These are phyloP conservation scores for Thelonectria discophora DNA, from an alignment of 2,329 filamentous ascomycete genomes.

Conservation along the genomic window DNA sequence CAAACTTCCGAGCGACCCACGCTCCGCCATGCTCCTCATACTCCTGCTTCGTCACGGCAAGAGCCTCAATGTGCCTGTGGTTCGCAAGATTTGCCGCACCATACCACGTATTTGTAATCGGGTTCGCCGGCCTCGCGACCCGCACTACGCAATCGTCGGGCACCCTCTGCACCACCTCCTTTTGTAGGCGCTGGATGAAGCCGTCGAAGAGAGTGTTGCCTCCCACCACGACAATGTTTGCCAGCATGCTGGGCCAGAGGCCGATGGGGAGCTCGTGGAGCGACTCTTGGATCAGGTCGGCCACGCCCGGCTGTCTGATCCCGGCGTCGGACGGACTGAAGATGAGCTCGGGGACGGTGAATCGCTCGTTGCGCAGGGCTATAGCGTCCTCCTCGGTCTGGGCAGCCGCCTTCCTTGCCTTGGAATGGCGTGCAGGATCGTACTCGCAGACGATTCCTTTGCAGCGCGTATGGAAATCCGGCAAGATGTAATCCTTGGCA, in stretches of 20 bases:
- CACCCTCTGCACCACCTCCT: conserved; percentile 75
- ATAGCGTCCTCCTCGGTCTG: conserved; percentile 76
- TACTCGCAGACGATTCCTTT: conserved; percentile 80
- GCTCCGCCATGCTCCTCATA: conserved; percentile 86
- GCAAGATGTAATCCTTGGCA: conserved; percentile 90
- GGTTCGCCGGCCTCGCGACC: conserved; percentile 74
- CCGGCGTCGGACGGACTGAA: conserved; percentile 89
- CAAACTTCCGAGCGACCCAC: conserved; percentile 80
- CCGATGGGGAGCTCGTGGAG: conserved; percentile 79
- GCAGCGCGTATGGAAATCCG: conserved; percentile 72
- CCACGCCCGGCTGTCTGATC: conserved; percentile 82
- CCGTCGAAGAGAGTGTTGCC: conserved; percentile 84
- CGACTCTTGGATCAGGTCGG: conserved; percentile 83
- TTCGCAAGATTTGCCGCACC: conserved; percentile 82
- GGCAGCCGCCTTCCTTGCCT: conserved; percentile 56
- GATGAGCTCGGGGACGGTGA: conserved; percentile 86
- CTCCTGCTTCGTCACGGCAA: conserved; percentile 85
- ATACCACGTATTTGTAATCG: conserved; percentile 83
- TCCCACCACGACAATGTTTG: conserved; percentile 89
- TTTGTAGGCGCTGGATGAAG: conserved; percentile 81
- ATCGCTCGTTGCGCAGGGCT: conserved; percentile 90
- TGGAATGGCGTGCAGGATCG: conserved; percentile 71
- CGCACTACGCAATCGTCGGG: conserved; percentile 82
- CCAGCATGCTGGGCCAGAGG: conserved; percentile 82
- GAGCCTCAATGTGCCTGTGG: conserved; percentile 70